Conservation (phyloP, 345 rosid species). For the Arabidopsis suecica region DNA sequence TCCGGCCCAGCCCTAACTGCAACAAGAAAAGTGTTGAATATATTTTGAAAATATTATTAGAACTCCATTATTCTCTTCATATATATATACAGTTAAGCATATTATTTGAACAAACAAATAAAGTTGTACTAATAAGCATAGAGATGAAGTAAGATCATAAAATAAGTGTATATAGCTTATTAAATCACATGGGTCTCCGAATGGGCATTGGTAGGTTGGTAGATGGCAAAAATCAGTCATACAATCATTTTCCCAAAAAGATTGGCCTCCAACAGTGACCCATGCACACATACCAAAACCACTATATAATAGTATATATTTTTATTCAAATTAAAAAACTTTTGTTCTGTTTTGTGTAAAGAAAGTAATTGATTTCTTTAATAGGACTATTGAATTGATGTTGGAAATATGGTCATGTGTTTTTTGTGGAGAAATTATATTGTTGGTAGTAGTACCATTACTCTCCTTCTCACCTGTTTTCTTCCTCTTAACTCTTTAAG, state of each 20-base stretch:
- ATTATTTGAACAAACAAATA: background rate
- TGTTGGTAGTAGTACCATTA: constrained; percentile 27
- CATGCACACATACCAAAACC: constrained; percentile 29
- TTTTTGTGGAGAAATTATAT: constrained; percentile 33
- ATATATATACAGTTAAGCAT: constrained; percentile 12
- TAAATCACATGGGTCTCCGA: constrained; percentile 41
- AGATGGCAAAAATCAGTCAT: constrained; percentile 25
- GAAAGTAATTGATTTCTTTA: too few relatives aligned
- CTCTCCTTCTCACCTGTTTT: constrained; percentile 36
- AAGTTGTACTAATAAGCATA: background rate
- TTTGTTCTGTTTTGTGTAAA: background rate
- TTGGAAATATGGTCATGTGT: constrained; percentile 46
- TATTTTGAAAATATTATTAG: background rate
- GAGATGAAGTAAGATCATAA: background rate
- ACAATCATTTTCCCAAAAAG: constrained; percentile 35
- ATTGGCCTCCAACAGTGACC: constrained; percentile 29
- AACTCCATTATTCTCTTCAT: background rate
- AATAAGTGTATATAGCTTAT: background rate
- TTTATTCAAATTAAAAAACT: too few relatives aligned
- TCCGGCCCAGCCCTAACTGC: too few relatives aligned
- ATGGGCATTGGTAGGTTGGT: constrained; percentile 47
- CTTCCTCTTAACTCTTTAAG: constrained; percentile 4
- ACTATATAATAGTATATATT: background rate
- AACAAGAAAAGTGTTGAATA: background rate
- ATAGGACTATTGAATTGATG: too few relatives aligned